A percentile compares a stretch with the other conserved stretches of the same genome.
These are phyloP conservation scores for Podospora fimiseda DNA, from an alignment of 495 filamentous ascomycete species.

Conservation along the genomic window DNA sequence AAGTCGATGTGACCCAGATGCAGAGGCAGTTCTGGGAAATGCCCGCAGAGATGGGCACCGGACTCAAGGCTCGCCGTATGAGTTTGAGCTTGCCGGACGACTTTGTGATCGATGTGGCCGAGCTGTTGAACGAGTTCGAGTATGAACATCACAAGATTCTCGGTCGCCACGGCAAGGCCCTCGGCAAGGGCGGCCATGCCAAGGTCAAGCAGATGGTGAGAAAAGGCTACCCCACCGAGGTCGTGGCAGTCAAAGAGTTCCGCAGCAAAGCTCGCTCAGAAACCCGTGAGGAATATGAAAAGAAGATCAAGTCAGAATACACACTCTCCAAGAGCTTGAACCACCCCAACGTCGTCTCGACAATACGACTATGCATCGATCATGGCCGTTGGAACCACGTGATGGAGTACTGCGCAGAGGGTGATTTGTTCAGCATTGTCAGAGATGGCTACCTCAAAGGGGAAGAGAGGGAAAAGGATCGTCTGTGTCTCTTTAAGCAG, in stretches of 20 bases:
- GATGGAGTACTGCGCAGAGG: constrained; percentile 75
- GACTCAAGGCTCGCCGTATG: constrained; percentile 59
- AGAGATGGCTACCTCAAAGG: constrained; percentile 53
- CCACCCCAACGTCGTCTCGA: constrained; percentile 76
- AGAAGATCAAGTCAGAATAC: constrained; percentile 77
- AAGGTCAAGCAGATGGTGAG: constrained; percentile 64
- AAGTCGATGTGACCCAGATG: constrained; percentile 19
- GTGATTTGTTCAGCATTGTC: constrained; percentile 66
- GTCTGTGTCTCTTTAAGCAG: constrained; percentile 75
- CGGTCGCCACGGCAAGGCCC: constrained; percentile 53
- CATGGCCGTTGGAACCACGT: constrained; percentile 70
- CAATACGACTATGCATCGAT: constrained; percentile 59
- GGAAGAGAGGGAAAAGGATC: constrained; percentile 58
- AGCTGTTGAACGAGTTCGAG: constrained; percentile 54
- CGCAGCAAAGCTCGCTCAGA: constrained; percentile 56
- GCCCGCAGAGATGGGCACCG: constrained; percentile 53
- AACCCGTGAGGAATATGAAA: constrained; percentile 58
- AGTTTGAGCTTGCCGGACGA: constrained; percentile 58
- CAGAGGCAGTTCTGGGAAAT: constrained; percentile 43
- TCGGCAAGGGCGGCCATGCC: constrained; percentile 68
- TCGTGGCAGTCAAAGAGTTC: constrained; percentile 77
- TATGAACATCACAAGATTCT: constrained; percentile 49
- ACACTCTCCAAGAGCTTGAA: constrained; percentile 67
- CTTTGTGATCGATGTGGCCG: constrained; percentile 56
- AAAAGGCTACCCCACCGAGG: constrained; percentile 44